Evolutionary conservation across 345 rosid genomes (phyloP).

Genomic region (Salix exigua): DNA sequence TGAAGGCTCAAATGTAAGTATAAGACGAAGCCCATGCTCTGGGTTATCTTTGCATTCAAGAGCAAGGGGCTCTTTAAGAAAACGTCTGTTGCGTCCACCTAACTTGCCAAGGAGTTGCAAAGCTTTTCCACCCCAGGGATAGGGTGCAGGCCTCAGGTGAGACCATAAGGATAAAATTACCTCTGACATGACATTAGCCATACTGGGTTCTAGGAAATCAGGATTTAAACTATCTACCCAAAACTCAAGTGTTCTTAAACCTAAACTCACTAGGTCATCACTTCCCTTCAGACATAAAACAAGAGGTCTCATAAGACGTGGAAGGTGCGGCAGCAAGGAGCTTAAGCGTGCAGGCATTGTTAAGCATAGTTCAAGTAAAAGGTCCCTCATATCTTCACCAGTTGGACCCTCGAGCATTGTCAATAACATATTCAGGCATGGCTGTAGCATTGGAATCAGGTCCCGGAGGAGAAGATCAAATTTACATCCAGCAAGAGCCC

Average conservation of each 20-base stretch:
- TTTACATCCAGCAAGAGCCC: constrained; percentile 90
- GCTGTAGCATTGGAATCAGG: constrained; percentile 79
- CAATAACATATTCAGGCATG: constrained; percentile 85
- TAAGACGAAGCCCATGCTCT: constrained; percentile 93
- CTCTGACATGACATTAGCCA: constrained; percentile 96
- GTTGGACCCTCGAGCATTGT: constrained; percentile 97
- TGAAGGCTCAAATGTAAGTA: constrained; percentile 92
- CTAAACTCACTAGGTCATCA: constrained; percentile 83
- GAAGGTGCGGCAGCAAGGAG: constrained; percentile 84
- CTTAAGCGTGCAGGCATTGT: constrained; percentile 96
- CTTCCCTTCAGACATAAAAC: constrained; percentile 79
- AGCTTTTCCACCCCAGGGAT: constrained; percentile 93
- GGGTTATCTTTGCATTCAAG: constrained; percentile 99
- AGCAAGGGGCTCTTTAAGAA: constrained; percentile 92
- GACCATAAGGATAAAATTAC: constrained; percentile 97
- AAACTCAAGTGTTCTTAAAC: constrained; percentile 92
- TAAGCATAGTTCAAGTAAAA: constrained; percentile 87
- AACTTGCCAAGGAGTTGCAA: constrained; percentile 95
- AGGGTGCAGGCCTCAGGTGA: constrained; percentile 86
- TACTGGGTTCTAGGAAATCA: constrained; percentile 93
- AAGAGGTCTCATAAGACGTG: constrained; percentile 94
- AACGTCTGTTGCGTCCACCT: constrained; percentile 97
- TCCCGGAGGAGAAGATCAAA: constrained; percentile 86
- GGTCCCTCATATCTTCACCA: constrained; percentile 91
- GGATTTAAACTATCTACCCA: constrained; percentile 99